Base-by-base conservation (phyloP, 352 stramenopile species). In the Halophytophthora batemanensis region DNA sequence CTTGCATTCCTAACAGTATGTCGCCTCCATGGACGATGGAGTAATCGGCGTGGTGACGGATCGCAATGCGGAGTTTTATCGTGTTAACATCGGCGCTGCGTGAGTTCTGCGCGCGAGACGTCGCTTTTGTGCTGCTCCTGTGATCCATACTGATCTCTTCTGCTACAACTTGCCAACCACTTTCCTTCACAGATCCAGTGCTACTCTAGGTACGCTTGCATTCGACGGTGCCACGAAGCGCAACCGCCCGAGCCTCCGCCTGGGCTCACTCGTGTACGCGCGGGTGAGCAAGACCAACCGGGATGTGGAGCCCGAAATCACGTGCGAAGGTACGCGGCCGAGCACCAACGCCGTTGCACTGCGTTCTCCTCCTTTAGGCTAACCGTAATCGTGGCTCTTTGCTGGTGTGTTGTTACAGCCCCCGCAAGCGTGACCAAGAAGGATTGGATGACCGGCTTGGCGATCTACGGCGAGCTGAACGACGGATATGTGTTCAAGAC, bases 151-250 rank as follows among this genome's bases (percentile, higher is more conserved):
- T n/a, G n/a, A n/a, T n/a, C n/a, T n/a, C n/a, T n/a, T n/a, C n/a
- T n/a, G n/a, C n/a, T n/a, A n/a, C n/a, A n/a, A n/a, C n/a, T n/a
- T n/a, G 25, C 21, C 50, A 28, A 60, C 45, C 50, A n/a, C 44
- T 21, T 44, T 23, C 50, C 3, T 39, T 53, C 8, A 19, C 56
- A 93, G 82, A 34, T 86, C 79, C 29, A 87, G 64, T 25, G 81
- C 77, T 47, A 86, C 64, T 12, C 61, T 94, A 13, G 77, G 77
- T 7, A 66, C 74, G 12, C 65, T 98, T 2, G 91, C 84, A 31
- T 99, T 99, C 60, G 96, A 99, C 69, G 97, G 97, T 21, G 96
- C 97, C n/a, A 98, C 90, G 2, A 99, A 99, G 73, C 79, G 96
- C 17, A 99, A 98, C 67, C 91, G 95, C 52, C 97, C 97, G 3